Base-by-base conservation (phyloP, 176 grass and related monocot genomes). In the Chrysopogon serrulatus region DNA sequence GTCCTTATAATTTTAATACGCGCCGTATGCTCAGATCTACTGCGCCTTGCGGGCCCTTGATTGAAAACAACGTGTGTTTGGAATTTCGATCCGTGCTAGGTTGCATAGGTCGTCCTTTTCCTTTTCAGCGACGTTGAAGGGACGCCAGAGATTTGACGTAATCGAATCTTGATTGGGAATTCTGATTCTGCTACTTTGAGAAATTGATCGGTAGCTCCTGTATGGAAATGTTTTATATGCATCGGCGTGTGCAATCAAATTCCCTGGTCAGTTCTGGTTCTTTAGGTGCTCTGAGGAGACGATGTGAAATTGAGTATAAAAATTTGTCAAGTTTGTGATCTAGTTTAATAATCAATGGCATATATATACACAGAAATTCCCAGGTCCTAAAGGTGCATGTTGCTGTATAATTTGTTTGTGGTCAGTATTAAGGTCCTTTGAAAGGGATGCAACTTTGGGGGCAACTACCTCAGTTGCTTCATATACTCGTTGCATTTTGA, bases 1-100 rank as follows among this genome's bases (percentile, higher is more conserved):
- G 12, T 16, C 9, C 63, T 9, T 36, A n/a, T n/a, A n/a, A n/a
- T n/a, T 3, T 7, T 51, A 32, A 32, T 73, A 73, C 17, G 43
- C 14, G 43, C 40, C 27, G 1, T 37, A 2, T 64, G 15, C 33
- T 68, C 39, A 68, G 84, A 87, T 87, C 84, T 78, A 14, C 84
- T 78, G 10, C 3, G n/a, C 61, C 83, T 84, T 65, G 24, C 76
- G 30, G 5, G 33, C 21, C 26, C 65, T 61, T 42, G 39, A 53
- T 64, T 54, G 7, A 44, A 71, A 66, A 54, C 5, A 57, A 69
- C 4, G 24, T 10, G 15, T 32, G 76, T 65, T 33, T 15, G 1
- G 30, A 33, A 56, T 48, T 74, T 57, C 16, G 5, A 54, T 43
- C 49, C 33, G 10, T 81, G 32, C 4, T 75, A 57, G 32, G 44